These are phyloP conservation scores for Closterium sp. DNA, from an alignment of 139 green algal species.

Conservation along the genomic window DNA sequence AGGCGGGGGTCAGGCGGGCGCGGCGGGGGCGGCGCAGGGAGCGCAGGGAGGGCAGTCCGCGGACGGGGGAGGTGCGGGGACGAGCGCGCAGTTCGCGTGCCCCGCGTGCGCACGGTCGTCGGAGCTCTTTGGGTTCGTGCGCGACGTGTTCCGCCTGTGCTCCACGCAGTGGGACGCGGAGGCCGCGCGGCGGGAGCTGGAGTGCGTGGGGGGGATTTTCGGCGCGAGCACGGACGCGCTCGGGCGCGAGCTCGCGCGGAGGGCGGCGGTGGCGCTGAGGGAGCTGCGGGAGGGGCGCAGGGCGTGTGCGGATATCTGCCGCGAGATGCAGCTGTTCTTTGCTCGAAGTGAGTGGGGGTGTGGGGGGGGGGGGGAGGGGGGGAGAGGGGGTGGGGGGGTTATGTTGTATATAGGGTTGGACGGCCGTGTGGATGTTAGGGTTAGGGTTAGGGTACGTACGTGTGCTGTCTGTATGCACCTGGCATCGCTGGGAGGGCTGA, in stretches of 20 bases:
- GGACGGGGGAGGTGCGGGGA: background rate
- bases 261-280: background rate
- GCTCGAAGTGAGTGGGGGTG: conserved; percentile 16
- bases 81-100: conserved; percentile 4
- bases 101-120: conserved; percentile 24
- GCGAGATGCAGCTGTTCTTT: conserved; percentile 30
- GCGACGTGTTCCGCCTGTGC: conserved; percentile 46
- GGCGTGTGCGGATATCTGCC: background rate
- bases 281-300: conserved; percentile 12
- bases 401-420: background rate
- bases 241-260: conserved; percentile 14
- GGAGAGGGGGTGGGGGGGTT: background rate
- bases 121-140: conserved; percentile 46
- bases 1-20: background rate
- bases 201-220: conserved; percentile 40
- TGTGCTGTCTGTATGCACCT: background rate
- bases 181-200: conserved; percentile 15
- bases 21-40: background rate
- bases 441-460: background rate
- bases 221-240: background rate
- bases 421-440: background rate
- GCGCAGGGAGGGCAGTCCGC: background rate
- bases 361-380: background rate
- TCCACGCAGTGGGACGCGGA: conserved; percentile 19
- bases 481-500: too few species aligned